Conservation (phyloP, 495 filamentous ascomycete species). For the Aspergillus leporis region DNA sequence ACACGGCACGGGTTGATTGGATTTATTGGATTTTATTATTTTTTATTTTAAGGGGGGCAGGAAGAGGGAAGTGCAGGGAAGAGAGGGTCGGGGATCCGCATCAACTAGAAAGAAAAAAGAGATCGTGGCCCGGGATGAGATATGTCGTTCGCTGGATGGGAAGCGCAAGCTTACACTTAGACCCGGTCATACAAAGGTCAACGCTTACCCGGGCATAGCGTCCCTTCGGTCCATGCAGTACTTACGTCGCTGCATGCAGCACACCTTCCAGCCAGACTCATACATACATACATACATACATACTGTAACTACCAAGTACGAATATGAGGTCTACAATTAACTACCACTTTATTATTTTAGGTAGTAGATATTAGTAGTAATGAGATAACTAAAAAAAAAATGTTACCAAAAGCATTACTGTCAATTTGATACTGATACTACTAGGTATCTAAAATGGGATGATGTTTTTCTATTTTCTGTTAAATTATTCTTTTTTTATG, state of each 20-base stretch:
- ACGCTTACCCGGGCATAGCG: slow-evolving; percentile 9
- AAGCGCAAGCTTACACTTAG: background rate
- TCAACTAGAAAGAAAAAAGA: slow-evolving; percentile 2
- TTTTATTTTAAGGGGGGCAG: slow-evolving; percentile 3
- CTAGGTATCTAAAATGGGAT: background rate
- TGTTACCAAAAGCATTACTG: background rate
- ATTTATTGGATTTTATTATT: slow-evolving; percentile 2
- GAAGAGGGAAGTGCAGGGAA: background rate
- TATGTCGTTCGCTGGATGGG: slow-evolving; percentile 10
- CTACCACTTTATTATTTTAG: background rate
- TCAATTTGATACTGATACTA: background rate
- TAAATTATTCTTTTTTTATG: background rate
- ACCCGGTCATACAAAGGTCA: background rate
- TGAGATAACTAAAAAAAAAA: background rate
- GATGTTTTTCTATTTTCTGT: background rate
- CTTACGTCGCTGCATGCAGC: background rate
- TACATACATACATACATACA: background rate
- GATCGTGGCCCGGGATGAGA: slow-evolving; percentile 10
- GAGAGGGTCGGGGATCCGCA: slow-evolving; percentile 12
- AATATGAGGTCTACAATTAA: background rate
- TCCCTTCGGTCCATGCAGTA: background rate
- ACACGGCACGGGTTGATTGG: slow-evolving; percentile 12
- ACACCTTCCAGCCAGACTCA: background rate
- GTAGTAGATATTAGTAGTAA: background rate
- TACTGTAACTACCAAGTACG: background rate